Conservation (phyloP, 768 basidiomycete species). For the Strobilomyces echinocephalus region DNA sequence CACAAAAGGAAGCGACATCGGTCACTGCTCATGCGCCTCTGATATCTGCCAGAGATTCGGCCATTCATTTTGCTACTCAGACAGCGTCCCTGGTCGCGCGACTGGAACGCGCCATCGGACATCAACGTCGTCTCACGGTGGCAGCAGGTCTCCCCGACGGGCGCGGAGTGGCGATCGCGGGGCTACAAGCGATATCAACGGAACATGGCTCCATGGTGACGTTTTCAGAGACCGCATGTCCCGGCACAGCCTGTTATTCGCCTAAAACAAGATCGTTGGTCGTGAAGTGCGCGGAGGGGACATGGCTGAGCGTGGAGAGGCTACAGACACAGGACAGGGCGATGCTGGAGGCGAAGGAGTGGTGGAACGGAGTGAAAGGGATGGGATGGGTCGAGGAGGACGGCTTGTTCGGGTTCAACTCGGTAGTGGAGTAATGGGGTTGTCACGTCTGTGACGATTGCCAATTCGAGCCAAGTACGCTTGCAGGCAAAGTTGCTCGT, state of each 20-base stretch:
- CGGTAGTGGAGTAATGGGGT: background rate
- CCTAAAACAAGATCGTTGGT: constrained; percentile 37
- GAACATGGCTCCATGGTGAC: background rate
- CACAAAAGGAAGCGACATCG: constrained; percentile 38
- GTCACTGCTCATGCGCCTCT: constrained; percentile 48
- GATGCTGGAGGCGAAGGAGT: constrained; percentile 54
- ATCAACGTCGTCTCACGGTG: constrained; percentile 25
- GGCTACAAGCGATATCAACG: constrained; percentile 11
- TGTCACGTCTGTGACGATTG: constrained; percentile 14
- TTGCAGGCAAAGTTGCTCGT: background rate
- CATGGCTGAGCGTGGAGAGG: constrained; percentile 48
- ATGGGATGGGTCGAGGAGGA: constrained; percentile 25
- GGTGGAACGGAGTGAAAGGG: constrained; percentile 70
- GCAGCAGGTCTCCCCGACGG: constrained; percentile 23
- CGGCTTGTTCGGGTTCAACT: constrained; percentile 10
- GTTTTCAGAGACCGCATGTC: constrained; percentile 15
- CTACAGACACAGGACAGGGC: constrained; percentile 61
- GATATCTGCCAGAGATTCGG: constrained; percentile 15
- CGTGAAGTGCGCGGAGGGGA: constrained; percentile 51
- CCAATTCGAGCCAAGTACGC: constrained; percentile 6
- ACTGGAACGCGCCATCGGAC: constrained; percentile 27
- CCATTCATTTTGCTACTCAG: constrained; percentile 17
- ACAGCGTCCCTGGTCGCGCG: constrained; percentile 15
- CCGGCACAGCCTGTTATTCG: constrained; percentile 45
- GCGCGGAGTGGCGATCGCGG: constrained; percentile 21